Base-by-base conservation (phyloP, 2,329 filamentous ascomycete genomes). In the Neodidymelliopsis sp. region DNA sequence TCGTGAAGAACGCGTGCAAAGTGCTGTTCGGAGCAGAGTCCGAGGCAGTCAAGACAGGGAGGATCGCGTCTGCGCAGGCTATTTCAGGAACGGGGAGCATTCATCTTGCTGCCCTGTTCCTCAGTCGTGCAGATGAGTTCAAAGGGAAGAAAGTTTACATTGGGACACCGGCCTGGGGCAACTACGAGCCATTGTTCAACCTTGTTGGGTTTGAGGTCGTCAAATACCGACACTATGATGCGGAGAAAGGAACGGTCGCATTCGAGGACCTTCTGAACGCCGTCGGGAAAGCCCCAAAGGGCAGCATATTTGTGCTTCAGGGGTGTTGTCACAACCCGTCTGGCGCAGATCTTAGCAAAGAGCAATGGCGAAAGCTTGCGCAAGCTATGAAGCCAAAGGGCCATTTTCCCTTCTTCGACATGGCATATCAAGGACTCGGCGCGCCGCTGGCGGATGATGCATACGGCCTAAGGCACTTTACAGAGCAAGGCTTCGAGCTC, bases 261-360 rank as follows among this genome's bases (percentile, higher is more conserved):
- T 70, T 71, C 38, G 29, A 49, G 3, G 56, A 57, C 0, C 34
- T 70, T 2, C 54, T 73, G 0, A 19, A 49, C 1, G 57, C 67
- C 0, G 36, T 66, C 1, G 13, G 36, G 6, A 35, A 40, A 7
- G 73, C 72, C 4, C 60, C 65, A 4, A 33, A 39, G 5, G 56
- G 62, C 11, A 73, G 69, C 52, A 61, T 73, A 12, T 72, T 74
- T 24, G 41, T 73, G 6, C 56, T 75, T 2, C 73, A 75, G 37
- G 71, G 57, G 2, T 74, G 71, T 52, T 73, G 70, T 41, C 70
- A 75, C 42, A 74, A 75, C 42, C 73, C 73, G 2, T 72, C 71
- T 0, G 73, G 67, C 6, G 59, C 62, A 4, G 73, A 74, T 39
- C 53, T 69, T 4, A 67, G 60, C 9, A 48, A 47, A 6, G 46